Percentiles rank a stretch among this genome's conserved stretches.
These are phyloP conservation scores for Stephanodiscus triporus DNA, from an alignment of 108 stramenopile species.

Conservation along the genomic window DNA sequence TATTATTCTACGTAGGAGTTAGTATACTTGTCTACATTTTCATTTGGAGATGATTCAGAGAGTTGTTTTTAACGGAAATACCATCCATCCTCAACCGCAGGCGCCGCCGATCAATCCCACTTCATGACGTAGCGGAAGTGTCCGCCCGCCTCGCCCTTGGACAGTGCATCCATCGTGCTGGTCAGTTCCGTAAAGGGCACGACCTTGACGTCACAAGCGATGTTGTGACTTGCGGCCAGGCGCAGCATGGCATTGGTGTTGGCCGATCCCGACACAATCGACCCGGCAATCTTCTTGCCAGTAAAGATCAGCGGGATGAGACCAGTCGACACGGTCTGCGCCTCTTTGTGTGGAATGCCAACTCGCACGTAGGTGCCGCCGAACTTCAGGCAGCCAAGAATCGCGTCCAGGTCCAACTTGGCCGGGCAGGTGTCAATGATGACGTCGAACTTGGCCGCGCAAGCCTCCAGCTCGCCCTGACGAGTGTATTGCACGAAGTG, in stretches of 20 bases:
- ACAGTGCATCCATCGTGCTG: slow-evolving; percentile 25
- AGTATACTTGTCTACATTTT: too few species aligned
- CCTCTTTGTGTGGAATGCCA: slow-evolving; percentile 24
- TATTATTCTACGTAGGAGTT: too few species aligned
- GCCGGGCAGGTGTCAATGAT: slow-evolving; percentile 32
- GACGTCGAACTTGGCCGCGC: slow-evolving; percentile 27
- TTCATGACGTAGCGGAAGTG: slow-evolving; percentile 22
- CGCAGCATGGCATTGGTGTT: slow-evolving; percentile 28
- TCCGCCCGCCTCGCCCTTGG: slow-evolving; percentile 3
- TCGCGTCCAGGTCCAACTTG: slow-evolving; percentile 17
- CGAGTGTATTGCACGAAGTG: slow-evolving; percentile 14
- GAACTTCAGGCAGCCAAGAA: slow-evolving; percentile 29
- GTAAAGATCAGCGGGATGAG: slow-evolving; percentile 21
- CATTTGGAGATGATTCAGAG: too few species aligned
- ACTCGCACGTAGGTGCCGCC: slow-evolving; percentile 30
- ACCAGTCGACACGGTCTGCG: slow-evolving; percentile 14
- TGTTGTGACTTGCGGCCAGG: slow-evolving; percentile 16
- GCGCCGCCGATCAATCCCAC: slow-evolving; percentile 13
- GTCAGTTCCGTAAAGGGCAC: slow-evolving; percentile 20
- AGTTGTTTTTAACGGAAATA: too few species aligned
- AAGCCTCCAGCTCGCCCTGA: slow-evolving; percentile 23
- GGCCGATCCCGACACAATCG: slow-evolving; percentile 26
- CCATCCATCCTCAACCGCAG: too few species aligned
- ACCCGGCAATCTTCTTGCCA: slow-evolving; percentile 45
- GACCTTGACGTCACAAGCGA: slow-evolving; percentile 27